Evolutionary conservation across 2,329 filamentous ascomycete species (phyloP).

Genomic region (Colletotrichum sp.): DNA sequence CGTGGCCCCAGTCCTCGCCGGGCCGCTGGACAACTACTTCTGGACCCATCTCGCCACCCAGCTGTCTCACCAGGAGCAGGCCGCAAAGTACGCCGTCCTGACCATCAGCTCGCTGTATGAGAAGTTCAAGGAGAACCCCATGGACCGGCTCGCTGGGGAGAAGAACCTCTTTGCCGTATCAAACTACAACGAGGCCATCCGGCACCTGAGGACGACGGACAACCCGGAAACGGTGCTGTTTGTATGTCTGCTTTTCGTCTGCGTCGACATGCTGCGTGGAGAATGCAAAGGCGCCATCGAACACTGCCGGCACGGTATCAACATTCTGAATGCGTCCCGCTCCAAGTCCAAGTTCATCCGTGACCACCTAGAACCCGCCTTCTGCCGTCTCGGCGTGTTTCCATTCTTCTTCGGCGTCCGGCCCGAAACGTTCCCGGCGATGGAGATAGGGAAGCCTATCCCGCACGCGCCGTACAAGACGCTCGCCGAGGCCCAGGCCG

Average conservation of each 20-base stretch:
- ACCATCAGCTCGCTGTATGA: conserved; percentile 46
- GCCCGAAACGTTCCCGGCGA: conserved; percentile 25
- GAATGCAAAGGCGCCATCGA: conserved; percentile 37
- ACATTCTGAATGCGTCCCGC: conserved; percentile 33
- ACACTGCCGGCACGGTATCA: conserved; percentile 43
- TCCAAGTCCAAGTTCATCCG: conserved; percentile 26
- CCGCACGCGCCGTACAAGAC: conserved; percentile 6
- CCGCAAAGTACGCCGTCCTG: conserved; percentile 41
- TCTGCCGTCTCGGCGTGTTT: conserved; percentile 42
- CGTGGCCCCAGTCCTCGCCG: conserved; percentile 39
- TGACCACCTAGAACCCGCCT: conserved; percentile 37
- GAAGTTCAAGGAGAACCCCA: conserved; percentile 23
- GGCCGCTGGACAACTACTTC: conserved; percentile 41
- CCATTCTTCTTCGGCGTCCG: conserved; percentile 41
- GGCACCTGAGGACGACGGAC: conserved; percentile 30
- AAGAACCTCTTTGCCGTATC: conserved; percentile 36
- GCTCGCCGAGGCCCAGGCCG: conserved; percentile 32
- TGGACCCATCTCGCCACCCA: conserved; percentile 46
- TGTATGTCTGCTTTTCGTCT: conserved; percentile 47
- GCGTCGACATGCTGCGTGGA: conserved; percentile 46
- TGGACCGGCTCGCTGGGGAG: neutral
- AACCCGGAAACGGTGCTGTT: conserved; percentile 40
- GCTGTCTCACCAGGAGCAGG: conserved; percentile 39
- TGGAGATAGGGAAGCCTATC: neutral
- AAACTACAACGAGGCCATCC: conserved; percentile 47